phyloP scores from a whole-genome alignment of 164 flowering plant genomes.

The Protea cynaroides region DNA sequence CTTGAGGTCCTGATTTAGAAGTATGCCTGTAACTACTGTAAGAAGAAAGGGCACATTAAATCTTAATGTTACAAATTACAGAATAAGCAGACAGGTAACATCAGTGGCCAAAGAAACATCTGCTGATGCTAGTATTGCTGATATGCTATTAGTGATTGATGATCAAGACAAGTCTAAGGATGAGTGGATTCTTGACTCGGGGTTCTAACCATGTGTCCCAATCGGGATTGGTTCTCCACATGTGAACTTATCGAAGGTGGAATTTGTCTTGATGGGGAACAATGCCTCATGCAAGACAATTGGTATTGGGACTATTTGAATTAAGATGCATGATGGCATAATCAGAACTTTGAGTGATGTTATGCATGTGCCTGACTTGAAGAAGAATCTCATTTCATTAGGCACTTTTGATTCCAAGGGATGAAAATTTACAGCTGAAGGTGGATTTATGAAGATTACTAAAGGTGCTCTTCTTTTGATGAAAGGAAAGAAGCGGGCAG shows the following conservation, averaged over 20 bases:
- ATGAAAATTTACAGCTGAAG: background rate
- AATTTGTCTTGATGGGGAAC: too few relatives aligned
- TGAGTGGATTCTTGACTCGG: slow-evolving; percentile 7
- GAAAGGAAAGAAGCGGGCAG: too few relatives aligned
- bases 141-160: too few relatives aligned
- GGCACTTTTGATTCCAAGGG: slow-evolving; percentile 6
- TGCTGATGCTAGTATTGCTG: too few relatives aligned
- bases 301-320: too few relatives aligned
- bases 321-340: slow-evolving; percentile 9
- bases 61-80: too few relatives aligned
- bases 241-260: slow-evolving; percentile 1
- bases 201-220: slow-evolving; percentile 9
- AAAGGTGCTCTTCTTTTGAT: background rate
- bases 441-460: background rate
- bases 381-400: slow-evolving; percentile 4
- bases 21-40: too few relatives aligned
- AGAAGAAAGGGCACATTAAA: too few relatives aligned
- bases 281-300: too few relatives aligned
- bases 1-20: too few relatives aligned
- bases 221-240: slow-evolving; percentile 4
- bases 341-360: slow-evolving; percentile 1
- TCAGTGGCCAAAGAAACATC: too few relatives aligned
- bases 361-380: slow-evolving; percentile 4
- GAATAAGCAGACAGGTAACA: too few relatives aligned
- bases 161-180: background rate